phyloP scores from a whole-genome alignment of 257 asterid species.

The Ocimum tenuiflorum region DNA sequence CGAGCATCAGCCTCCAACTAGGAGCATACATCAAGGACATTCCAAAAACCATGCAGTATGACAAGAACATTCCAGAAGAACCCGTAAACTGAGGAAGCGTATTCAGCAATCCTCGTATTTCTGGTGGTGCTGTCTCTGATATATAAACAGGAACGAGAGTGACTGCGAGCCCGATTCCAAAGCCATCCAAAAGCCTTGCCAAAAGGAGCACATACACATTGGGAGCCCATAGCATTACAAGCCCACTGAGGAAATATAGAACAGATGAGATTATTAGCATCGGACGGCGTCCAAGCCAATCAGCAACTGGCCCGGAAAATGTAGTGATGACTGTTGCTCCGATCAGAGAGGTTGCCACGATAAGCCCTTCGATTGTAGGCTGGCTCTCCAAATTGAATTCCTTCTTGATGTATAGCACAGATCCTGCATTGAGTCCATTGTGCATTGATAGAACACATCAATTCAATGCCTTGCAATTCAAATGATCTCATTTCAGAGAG shows the following conservation, averaged over 20 bases:
- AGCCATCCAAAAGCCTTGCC: constrained; percentile 89
- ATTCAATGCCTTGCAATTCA: neutral
- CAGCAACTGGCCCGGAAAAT: constrained; percentile 76
- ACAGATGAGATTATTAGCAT: constrained; percentile 79
- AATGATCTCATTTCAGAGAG: neutral
- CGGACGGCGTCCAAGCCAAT: constrained; percentile 83
- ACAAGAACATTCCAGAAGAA: constrained; percentile 74
- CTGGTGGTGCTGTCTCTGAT: constrained; percentile 96
- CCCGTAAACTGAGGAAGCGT: constrained; percentile 95
- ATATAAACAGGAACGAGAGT: constrained; percentile 89
- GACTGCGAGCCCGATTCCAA: constrained; percentile 85
- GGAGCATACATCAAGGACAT: constrained; percentile 71
- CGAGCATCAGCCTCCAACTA: constrained; percentile 95
- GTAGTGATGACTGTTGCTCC: constrained; percentile 94
- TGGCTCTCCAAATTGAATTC: constrained; percentile 63
- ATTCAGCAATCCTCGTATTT: constrained; percentile 67
- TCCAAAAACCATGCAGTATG: constrained; percentile 89
- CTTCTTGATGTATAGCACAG: constrained; percentile 83
- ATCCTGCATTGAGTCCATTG: constrained; percentile 38
- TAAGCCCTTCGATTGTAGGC: constrained; percentile 87
- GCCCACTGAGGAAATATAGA: constrained; percentile 65
- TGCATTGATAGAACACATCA: neutral
- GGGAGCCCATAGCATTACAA: constrained; percentile 96
- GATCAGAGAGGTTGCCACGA: constrained; percentile 81
- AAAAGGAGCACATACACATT: constrained; percentile 67